Evolutionary conservation across 768 basidiomycete species (phyloP), one percentile per base, ranked within the genome.

Genomic region (Mycena latifolia): DNA sequence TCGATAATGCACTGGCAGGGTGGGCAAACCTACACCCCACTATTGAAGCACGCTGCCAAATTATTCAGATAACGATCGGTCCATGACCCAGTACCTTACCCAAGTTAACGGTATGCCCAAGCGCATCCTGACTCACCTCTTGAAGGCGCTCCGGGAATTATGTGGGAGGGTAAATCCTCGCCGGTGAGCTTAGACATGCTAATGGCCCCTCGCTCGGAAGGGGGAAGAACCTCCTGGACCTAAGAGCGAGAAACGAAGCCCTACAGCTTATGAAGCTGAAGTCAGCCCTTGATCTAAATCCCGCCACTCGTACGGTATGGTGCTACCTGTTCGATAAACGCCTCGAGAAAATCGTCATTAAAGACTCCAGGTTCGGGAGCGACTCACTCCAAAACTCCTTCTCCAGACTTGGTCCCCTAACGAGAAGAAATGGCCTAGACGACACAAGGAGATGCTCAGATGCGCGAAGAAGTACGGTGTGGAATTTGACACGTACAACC

Each of bases 171-270:
- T 10, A 43, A 50, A 25, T 48, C 50, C 1, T 46, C 67, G 0
- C 54, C 69, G 31, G 54, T 76, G 6, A 65, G 66, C 33, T 37
- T 57, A 20, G 59, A 74, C 1, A 76, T 66, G 1, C 48, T 79
- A 2, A 56, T 55, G 15, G 39, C 53, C 0, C 71, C 69, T 63
- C 0, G 53, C 59, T 0, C n/a, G 31, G 66, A 31, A 78, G 78
- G 15, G 78, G 77, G 1, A 62, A 60, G 25, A 55, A 45, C 10
- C 31, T 79, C 0, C 67, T 80, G 0, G 70, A 78, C 48, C 50
- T 80, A 0, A 27, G 53, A 28, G 52, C 67, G 0, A 33, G 78
- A 7, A 77, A 77, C 33, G 62, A 77, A 37, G 76, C 77, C 0
- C 75, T 77, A 63, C 17, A 0, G 43, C 12, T 76, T 0, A 74